Evolutionary conservation across 2,329 filamentous ascomycete species (phyloP), one percentile per base, ranked within the genome.

Genomic region (Aschersonia sp.): DNA sequence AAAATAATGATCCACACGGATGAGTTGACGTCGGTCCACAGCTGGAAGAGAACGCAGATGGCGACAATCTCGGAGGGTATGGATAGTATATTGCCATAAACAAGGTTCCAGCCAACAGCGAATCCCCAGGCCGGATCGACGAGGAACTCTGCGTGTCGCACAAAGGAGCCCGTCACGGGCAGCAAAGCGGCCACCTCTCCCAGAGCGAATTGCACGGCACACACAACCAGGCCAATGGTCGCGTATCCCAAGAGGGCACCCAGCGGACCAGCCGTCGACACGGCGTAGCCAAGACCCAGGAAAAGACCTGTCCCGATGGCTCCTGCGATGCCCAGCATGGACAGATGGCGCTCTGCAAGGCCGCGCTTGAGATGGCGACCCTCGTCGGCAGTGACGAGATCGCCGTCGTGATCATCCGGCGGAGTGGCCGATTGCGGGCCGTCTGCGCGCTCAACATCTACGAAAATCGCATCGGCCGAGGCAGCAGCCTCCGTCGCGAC

Each of bases 121-220:
- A 75, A 75, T 4, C 73, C 74, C 61, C 75, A 72, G 1, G 78
- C 73, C 45, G 78, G 77, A 56, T 80, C 78, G 50, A 82, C 73
- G 44, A 82, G 72, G 40, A 78, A 74, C 55, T 77, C 71, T 47
- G 72, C 67, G 59, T 82, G 79, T 5, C 75, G 68, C 46, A 78
- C 78, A 61, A 81, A 81, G 40, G 73, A 73, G 29, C 78, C 78
- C 9, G 77, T 79, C n/a, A 81, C 73, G 3, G 78, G 78, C 20
- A 78, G 70, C 55, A 80, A 60, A 9, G 78, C 75, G 1, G 77
- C 74, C 38, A 79, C 65, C 61, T 82, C 78, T 32, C 77, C 78
- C 42, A 81, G 66, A 5, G 77, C 76, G 52, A 73, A 71, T 67
- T 69, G 79, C 43, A 77, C 76, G 47, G 74, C 69, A 52, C 75